These are phyloP conservation scores for Trametes maxima DNA, from an alignment of 768 basidiomycete species.

Conservation along the genomic window DNA sequence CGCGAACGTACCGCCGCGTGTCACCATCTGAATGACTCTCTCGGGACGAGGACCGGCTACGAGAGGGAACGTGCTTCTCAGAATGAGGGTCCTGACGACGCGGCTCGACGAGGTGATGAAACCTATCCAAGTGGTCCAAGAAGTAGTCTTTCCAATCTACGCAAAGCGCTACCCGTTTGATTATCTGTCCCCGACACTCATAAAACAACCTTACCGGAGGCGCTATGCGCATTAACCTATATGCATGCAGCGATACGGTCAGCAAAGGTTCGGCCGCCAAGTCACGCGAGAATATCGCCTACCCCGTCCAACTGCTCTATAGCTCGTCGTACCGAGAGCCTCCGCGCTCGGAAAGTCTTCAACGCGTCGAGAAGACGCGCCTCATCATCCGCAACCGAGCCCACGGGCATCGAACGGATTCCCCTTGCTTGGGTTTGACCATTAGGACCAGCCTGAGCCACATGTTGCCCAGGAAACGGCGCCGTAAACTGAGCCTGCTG, in stretches of 20 bases:
- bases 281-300: not conserved
- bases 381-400: not conserved
- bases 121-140: not conserved
- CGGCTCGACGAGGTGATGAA: not conserved
- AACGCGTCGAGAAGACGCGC: not conserved
- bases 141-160: constrained; percentile 11
- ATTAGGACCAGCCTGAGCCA: not conserved
- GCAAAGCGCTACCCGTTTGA: not conserved
- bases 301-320: constrained; percentile 4
- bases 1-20: too few species aligned
- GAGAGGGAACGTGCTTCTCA: too few species aligned
- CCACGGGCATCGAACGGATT: not conserved
- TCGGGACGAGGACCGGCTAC: not conserved
- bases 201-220: not conserved
- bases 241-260: too few species aligned
- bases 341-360: not conserved
- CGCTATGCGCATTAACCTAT: constrained; percentile 2
- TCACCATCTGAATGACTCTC: too few species aligned
- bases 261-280: too few species aligned
- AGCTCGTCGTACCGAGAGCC: not conserved
- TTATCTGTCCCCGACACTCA: too few species aligned
- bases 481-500: too few species aligned
- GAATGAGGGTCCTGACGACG: too few species aligned
- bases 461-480: not conserved
- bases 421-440: not conserved